Evolutionary conservation across 2,329 filamentous ascomycete genomes (phyloP), one percentile per base, ranked within the genome.

Genomic region (Neocatenulostroma microsporum): DNA sequence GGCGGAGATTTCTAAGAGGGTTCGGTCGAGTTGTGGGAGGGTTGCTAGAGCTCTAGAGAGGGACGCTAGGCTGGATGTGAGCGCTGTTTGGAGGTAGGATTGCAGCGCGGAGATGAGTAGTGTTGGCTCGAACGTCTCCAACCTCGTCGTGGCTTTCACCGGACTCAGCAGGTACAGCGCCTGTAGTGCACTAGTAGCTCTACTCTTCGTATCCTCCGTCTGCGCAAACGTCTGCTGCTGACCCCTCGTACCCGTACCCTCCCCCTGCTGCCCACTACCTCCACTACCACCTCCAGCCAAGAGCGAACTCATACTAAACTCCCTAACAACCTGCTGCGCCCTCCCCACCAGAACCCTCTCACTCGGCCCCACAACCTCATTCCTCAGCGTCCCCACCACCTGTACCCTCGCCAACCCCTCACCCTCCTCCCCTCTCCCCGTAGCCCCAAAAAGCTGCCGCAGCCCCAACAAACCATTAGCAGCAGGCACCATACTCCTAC

Each of bases 121-220:
- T 11, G 76, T 73, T 0, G 88, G 86, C 14, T 74, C 68, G 51
- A 76, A 78, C 14, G 62, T 60, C 3, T 60, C 48, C 1, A 66
- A 67, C 29, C 70, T 69, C 20, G 66, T 62, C 6, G 44, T 42
- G 10, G 47, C 31, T 21, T 49, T 52, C 21, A 68, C 64, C 0
- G 72, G 62, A 0, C 86, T 94, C 4, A 96, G 69, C 1, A 95
- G 69, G 54, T 89, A 94, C 2, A 98, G 70, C 2, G 85, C 73
- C 6, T 77, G 68, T 37, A 93, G 63, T 1, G 86, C 87, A 3
- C 84, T 86, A 4, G 79, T 74, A 4, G 85, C 78, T 21, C 79
- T 73, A 2, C 78, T 72, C 57, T 81, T 84, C 25, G 78, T 81
- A 46, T 94, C 87, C 51, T 94, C 84, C 8, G 68, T 70, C 49